Evolutionary conservation across 225 moss, liverwort and hornwort genomes (phyloP), one percentile per base, ranked within the genome.

Genomic region (Marchantia paleacea): DNA sequence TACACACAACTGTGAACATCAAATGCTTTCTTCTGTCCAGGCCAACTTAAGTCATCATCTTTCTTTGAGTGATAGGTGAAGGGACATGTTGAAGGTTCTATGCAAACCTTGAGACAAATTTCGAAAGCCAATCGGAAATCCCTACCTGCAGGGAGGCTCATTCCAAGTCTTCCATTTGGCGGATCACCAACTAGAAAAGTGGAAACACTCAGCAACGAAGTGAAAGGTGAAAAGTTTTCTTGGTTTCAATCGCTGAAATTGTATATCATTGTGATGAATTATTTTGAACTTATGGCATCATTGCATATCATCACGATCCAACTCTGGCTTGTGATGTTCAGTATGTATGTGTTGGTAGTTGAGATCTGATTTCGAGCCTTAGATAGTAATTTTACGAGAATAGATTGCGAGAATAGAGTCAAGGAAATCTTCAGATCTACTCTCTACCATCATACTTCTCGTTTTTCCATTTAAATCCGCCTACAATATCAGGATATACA

Each of bases 1-100:
- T 39, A 39, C 39, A 39, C 39, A 39, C 39, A 39, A 39, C 39
- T 2, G 39, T 19, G n/a, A 49, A 10, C 8, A 12, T 72, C 5
- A n/a, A 50, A 72, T 52, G 20, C 49, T 52, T 73, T 22, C 8
- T 73, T 13, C 0, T 75, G 16, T 10, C 16, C n/a, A 28, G 6
- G 25, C 39, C 29, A 20, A 47, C 57, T 10, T 47, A 9, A 28
- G 51, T 26, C 39, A 73, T 73, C 55, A 30, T 24, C 49, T 71
- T 79, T 6, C 6, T 72, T 83, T 52, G 73, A 69, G 39, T 82
- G 39, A 81, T 89, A 96, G 96, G 93, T 92, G 77, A 93, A 91
- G 87, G 97, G 95, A 62, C 90, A 99, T 72, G 80, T 78, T 31
- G 91, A 95, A 75, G 91, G 91, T 80, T 94, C 97, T 72, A 84